These are phyloP conservation scores for Hypoxylon sp. DNA, from an alignment of 2,329 filamentous ascomycete species.

Conservation along the genomic window DNA sequence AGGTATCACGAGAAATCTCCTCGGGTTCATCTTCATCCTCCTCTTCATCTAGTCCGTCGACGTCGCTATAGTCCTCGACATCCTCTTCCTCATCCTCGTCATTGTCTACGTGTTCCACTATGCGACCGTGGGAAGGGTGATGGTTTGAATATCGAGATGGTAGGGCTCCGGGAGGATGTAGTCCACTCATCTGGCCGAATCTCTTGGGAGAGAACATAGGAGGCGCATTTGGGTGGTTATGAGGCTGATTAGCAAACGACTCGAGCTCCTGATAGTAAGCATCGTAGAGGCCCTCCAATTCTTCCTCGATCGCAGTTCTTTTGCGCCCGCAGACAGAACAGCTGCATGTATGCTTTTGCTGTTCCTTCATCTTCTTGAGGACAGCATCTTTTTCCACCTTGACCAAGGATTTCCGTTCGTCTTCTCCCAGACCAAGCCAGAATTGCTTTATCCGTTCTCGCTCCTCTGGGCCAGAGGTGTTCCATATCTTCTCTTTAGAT, in stretches of 20 bases:
- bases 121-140: constrained; percentile 81
- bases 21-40: constrained; percentile 68
- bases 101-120: constrained; percentile 76
- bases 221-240: constrained; percentile 77
- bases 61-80: constrained; percentile 66
- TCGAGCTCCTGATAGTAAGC: constrained; percentile 98
- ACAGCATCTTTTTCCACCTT: constrained; percentile 99
- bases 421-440: constrained; percentile 94
- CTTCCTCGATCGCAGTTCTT: constrained; percentile 96
- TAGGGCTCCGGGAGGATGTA: constrained; percentile 71
- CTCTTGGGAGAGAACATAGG: constrained; percentile 79
- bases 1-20: constrained; percentile 72
- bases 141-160: constrained; percentile 73
- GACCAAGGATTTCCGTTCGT: constrained; percentile 93
- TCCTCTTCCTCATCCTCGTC: constrained; percentile 71
- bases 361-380: constrained; percentile 99
- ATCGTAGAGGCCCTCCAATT: constrained; percentile 96
- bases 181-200: constrained; percentile 68
- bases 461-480: constrained; percentile 93
- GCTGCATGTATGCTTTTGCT: constrained; percentile 98
- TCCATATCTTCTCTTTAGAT: constrained; percentile 93
- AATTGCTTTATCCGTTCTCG: constrained; percentile 98
- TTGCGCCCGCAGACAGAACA: constrained; percentile 98
- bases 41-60: constrained; percentile 62
- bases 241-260: constrained; percentile 88